These are phyloP conservation scores for Xylaria scruposa DNA, from an alignment of 495 filamentous ascomycete genomes.

Conservation along the genomic window DNA sequence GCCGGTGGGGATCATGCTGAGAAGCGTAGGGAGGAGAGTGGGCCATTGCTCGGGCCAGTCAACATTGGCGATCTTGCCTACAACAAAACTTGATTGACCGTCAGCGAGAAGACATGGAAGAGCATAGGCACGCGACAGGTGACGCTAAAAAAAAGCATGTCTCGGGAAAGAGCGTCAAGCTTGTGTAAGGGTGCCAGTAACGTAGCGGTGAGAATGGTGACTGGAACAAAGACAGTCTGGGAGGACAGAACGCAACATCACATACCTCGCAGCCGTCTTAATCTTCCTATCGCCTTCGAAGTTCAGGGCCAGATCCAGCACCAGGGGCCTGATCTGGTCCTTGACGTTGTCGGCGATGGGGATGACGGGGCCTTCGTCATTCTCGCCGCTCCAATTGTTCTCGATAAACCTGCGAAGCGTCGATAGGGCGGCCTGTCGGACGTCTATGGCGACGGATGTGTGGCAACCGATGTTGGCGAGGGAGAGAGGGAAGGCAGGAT, in stretches of 20 bases:
- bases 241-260: neutral
- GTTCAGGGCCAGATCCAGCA: constrained; percentile 80
- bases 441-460: constrained; percentile 67
- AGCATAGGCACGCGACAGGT: neutral
- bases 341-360: constrained; percentile 72
- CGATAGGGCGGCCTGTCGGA: constrained; percentile 83
- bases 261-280: constrained; percentile 75
- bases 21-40: constrained; percentile 76
- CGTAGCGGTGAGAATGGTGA: neutral
- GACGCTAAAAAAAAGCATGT: neutral
- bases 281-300: constrained; percentile 81
- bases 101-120: neutral
- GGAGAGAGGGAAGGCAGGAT: constrained; percentile 73
- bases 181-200: neutral
- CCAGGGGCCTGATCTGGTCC: constrained; percentile 67
- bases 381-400: constrained; percentile 70
- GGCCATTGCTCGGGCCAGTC: constrained; percentile 97
- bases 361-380: constrained; percentile 68
- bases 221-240: neutral
- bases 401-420: constrained; percentile 82
- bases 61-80: constrained; percentile 91
- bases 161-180: neutral
- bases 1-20: constrained; percentile 76
- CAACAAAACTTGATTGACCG: constrained; percentile 66
- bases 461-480: constrained; percentile 81